Conservation (phyloP, 2,329 filamentous ascomycete genomes). For the Thelonectria rubi region DNA sequence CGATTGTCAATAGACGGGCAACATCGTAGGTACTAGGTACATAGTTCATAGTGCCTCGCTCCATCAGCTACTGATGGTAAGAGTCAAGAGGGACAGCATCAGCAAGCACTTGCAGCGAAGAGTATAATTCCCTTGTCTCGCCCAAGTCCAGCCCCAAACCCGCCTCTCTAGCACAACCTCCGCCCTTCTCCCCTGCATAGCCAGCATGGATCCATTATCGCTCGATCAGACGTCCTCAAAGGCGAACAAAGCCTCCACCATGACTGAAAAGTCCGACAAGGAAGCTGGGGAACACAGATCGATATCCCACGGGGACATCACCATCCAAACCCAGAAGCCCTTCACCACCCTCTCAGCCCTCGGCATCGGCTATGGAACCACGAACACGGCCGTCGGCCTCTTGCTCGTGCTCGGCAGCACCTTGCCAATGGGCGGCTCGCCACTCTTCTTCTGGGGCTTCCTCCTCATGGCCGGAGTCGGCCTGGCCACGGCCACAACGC, state of each 20-base stretch:
- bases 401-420: slow-evolving; percentile 36
- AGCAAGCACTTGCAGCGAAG: neutral
- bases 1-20: neutral
- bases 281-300: slow-evolving; percentile 11
- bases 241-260: neutral
- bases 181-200: neutral
- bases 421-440: slow-evolving; percentile 36
- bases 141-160: too few relatives aligned
- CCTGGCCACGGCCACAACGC: slow-evolving; percentile 38
- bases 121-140: too few relatives aligned
- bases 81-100: neutral
- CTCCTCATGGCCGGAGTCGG: slow-evolving; percentile 37
- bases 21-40: too few relatives aligned
- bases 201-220: neutral
- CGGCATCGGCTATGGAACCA: slow-evolving; percentile 41
- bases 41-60: too few relatives aligned
- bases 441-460: slow-evolving; percentile 42
- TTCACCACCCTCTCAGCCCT: slow-evolving; percentile 42
- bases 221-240: neutral
- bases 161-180: neutral
- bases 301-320: slow-evolving; percentile 29
- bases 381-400: slow-evolving; percentile 39
- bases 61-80: too few relatives aligned
- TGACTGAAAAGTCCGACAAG: slow-evolving; percentile 10
- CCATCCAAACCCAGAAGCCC: slow-evolving; percentile 45